phyloP scores from a whole-genome alignment of 2,329 filamentous ascomycete species.

The Huntiella bhutanensis region DNA sequence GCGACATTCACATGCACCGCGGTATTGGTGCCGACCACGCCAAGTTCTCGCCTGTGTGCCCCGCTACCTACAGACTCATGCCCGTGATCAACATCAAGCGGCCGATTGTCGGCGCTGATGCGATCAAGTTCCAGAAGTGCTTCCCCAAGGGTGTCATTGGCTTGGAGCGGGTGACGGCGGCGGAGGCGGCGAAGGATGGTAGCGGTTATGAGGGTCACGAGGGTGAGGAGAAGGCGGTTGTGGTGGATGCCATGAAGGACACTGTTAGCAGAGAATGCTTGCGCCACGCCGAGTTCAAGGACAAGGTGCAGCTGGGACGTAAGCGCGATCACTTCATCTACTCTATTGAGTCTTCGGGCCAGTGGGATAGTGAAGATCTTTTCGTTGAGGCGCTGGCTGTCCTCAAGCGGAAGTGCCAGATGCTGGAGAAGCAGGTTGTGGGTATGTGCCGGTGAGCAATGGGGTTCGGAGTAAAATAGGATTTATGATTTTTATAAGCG shows the following conservation, averaged over 20 bases:
- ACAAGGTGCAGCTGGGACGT: slow-evolving; percentile 83
- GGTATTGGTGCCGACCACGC: slow-evolving; percentile 86
- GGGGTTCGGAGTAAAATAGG: not conserved
- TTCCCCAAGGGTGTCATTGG: slow-evolving; percentile 80
- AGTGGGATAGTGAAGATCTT: slow-evolving; percentile 83
- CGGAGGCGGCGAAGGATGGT: slow-evolving; percentile 40
- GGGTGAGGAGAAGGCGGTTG: slow-evolving; percentile 74
- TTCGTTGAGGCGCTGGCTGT: slow-evolving; percentile 79
- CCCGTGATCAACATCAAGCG: slow-evolving; percentile 68
- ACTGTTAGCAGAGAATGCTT: slow-evolving; percentile 88
- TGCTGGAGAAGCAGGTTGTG: slow-evolving; percentile 50
- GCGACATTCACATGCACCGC: slow-evolving; percentile 87
- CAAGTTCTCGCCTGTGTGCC: slow-evolving; percentile 93
- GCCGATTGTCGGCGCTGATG: slow-evolving; percentile 74
- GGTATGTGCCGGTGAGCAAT: slow-evolving; percentile 34
- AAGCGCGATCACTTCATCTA: slow-evolving; percentile 95
- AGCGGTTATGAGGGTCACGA: slow-evolving; percentile 54
- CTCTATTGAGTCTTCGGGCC: slow-evolving; percentile 81
- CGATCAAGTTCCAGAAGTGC: slow-evolving; percentile 74
- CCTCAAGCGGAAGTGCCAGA: slow-evolving; percentile 67
- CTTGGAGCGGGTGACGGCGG: slow-evolving; percentile 49
- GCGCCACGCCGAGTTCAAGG: slow-evolving; percentile 80
- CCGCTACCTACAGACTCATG: slow-evolving; percentile 78
- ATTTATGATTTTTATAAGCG: no score
- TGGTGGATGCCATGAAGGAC: slow-evolving; percentile 75